A percentile compares a stretch with the other conserved stretches of the same genome.
phyloP scores from a whole-genome alignment of 371 early-diverging fungal genomes.

The Fennellomyces sp. region DNA sequence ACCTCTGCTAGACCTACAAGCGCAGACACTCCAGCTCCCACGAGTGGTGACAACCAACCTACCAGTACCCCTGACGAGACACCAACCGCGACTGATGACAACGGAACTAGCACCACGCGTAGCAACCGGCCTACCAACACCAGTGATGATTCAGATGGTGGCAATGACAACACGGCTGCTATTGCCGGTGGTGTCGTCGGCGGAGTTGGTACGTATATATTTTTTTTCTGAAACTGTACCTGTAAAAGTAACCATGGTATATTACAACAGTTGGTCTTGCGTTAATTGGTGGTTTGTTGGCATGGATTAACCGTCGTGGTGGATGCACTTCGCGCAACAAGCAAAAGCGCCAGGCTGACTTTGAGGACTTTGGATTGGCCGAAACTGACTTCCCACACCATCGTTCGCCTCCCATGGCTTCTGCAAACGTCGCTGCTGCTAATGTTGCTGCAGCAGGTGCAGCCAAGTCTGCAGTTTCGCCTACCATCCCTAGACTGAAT shows the following conservation, averaged over 20 bases:
- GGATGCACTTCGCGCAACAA: conserved; percentile 22
- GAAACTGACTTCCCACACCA: conserved; percentile 47
- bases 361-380: conserved; percentile 48
- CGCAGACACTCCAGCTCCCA: conserved; percentile 8
- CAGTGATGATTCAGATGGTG: not conserved
- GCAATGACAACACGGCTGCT: conserved; percentile 22
- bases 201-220: conserved; percentile 34
- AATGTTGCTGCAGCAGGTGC: conserved; percentile 11
- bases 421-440: conserved; percentile 8
- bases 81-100: not conserved
- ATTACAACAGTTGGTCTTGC: conserved; percentile 47
- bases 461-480: conserved; percentile 16
- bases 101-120: not conserved
- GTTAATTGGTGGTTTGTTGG: conserved; percentile 45
- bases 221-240: conserved; percentile 1
- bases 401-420: conserved; percentile 23
- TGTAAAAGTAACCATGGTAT: not conserved
- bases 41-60: not conserved
- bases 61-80: not conserved
- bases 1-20: conserved; percentile 12
- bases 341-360: conserved; percentile 32
- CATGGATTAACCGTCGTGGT: conserved; percentile 24
- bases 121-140: not conserved
- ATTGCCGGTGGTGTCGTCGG: conserved; percentile 45
- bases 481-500: conserved; percentile 43